A percentile compares a stretch with the other conserved stretches of the same genome.
Evolutionary conservation across 306 rosid species (phyloP).

Genomic region (Crotalaria pallida): DNA sequence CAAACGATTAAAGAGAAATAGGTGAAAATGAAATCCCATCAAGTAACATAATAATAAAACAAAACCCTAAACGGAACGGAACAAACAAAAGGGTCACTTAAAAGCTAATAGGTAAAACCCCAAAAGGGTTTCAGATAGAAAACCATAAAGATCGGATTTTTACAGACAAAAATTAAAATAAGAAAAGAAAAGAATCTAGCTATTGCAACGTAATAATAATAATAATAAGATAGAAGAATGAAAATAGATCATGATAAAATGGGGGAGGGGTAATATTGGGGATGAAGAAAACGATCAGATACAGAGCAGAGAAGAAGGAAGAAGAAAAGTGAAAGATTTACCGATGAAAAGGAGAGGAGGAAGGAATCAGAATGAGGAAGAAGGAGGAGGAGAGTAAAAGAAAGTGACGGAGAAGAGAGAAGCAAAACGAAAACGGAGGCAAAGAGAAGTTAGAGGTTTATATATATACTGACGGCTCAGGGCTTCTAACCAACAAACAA

Average conservation of each 20-base stretch:
- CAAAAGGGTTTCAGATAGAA: not conserved
- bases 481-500: not conserved
- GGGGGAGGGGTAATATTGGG: not conserved
- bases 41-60: not conserved
- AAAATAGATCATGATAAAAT: slow-evolving; percentile 12
- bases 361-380: not conserved
- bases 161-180: not conserved
- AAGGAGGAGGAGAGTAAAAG: not conserved
- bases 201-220: not conserved
- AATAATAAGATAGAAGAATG: too few species aligned
- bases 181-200: too few species aligned
- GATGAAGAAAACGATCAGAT: not conserved
- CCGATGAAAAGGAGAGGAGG: not conserved
- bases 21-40: too few species aligned
- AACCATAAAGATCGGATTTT: not conserved
- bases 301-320: not conserved
- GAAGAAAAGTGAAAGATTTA: not conserved
- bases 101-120: not conserved
- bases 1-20: too few species aligned
- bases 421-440: too few species aligned
- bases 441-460: not conserved
- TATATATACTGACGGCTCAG: not conserved
- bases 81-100: not conserved
- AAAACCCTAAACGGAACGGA: too few species aligned
- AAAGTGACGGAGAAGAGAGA: not conserved